A percentile compares a stretch with the other conserved stretches of the same genome.
phyloP scores from a whole-genome alignment of 352 stramenopile genomes.

The Blastocystis sp. region DNA sequence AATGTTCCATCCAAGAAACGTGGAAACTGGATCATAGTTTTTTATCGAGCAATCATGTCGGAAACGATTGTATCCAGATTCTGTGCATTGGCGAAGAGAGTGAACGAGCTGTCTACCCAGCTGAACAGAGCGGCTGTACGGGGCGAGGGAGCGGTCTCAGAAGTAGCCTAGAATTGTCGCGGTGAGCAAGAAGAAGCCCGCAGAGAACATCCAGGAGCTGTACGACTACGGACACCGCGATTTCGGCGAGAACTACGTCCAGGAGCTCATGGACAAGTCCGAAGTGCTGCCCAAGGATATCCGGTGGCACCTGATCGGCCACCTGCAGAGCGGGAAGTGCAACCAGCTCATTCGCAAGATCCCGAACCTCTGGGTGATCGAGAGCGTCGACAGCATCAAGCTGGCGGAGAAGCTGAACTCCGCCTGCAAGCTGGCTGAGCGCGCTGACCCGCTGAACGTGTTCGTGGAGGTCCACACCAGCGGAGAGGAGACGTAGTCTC shows the following conservation, averaged over 20 bases:
- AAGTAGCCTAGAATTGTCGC: slow-evolving; percentile 77
- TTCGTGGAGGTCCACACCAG: slow-evolving; percentile 97
- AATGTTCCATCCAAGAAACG: not conserved
- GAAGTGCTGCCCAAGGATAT: slow-evolving; percentile 79
- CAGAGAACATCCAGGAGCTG: slow-evolving; percentile 80
- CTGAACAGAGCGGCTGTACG: slow-evolving; percentile 37
- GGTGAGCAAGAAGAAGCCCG: slow-evolving; percentile 89
- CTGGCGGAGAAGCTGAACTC: slow-evolving; percentile 90
- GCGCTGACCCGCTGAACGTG: slow-evolving; percentile 81
- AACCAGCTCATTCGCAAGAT: slow-evolving; percentile 84
- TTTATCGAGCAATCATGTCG: slow-evolving; percentile 14
- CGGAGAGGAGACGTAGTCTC: slow-evolving; percentile 82
- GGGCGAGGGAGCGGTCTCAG: not conserved
- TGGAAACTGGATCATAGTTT: not conserved
- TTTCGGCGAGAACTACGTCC: slow-evolving; percentile 98
- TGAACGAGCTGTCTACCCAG: slow-evolving; percentile 55
- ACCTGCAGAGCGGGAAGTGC: slow-evolving; percentile 96
- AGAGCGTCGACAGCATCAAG: slow-evolving; percentile 92
- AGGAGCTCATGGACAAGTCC: slow-evolving; percentile 92
- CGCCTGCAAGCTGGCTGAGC: slow-evolving; percentile 75
- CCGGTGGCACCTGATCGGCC: slow-evolving; percentile 95
- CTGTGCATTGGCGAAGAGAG: slow-evolving; percentile 47
- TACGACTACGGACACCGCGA: slow-evolving; percentile 86
- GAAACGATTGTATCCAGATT: slow-evolving; percentile 67
- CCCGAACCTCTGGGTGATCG: slow-evolving; percentile 87